Evolutionary conservation across 306 rosid species (phyloP).

Genomic region (Inga oerstediana): DNA sequence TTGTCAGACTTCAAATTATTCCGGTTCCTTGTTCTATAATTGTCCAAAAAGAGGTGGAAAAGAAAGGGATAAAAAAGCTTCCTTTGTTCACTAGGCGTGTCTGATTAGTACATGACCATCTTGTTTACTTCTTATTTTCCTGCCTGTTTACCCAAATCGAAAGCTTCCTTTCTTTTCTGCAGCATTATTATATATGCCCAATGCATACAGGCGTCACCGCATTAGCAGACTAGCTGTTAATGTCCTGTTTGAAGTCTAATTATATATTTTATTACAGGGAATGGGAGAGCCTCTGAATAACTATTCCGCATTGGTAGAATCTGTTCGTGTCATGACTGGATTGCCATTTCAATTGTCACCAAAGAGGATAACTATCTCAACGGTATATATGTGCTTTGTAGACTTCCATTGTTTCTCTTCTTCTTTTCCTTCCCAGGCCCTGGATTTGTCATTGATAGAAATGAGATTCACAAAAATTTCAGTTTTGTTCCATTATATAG

Average conservation of each 20-base stretch:
- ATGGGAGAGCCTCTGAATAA: slow-evolving; percentile 98
- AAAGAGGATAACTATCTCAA: slow-evolving; percentile 82
- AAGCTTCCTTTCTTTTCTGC: slow-evolving; percentile 11
- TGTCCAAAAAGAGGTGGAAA: neutral
- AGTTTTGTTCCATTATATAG: slow-evolving; percentile 12
- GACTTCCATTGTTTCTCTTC: slow-evolving; percentile 22
- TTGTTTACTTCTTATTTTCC: slow-evolving; percentile 18
- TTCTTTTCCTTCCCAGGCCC: neutral
- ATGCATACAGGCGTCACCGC: neutral
- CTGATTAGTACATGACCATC: slow-evolving; percentile 5
- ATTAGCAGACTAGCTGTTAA: neutral
- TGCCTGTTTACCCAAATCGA: neutral
- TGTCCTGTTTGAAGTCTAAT: neutral
- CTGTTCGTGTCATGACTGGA: slow-evolving; percentile 77
- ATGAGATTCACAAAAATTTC: neutral
- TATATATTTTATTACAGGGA: slow-evolving; percentile 55
- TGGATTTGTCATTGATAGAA: neutral
- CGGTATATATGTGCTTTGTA: slow-evolving; percentile 49
- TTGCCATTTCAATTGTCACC: slow-evolving; percentile 80
- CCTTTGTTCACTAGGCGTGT: neutral
- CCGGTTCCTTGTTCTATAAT: neutral
- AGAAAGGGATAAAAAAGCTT: neutral
- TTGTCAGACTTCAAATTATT: neutral
- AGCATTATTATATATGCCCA: slow-evolving; percentile 1
- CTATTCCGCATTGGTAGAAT: slow-evolving; percentile 79